Percentiles rank a stretch among this genome's conserved stretches.
Conservation (phyloP, 257 asterid genomes). For the Datura wrightii region DNA sequence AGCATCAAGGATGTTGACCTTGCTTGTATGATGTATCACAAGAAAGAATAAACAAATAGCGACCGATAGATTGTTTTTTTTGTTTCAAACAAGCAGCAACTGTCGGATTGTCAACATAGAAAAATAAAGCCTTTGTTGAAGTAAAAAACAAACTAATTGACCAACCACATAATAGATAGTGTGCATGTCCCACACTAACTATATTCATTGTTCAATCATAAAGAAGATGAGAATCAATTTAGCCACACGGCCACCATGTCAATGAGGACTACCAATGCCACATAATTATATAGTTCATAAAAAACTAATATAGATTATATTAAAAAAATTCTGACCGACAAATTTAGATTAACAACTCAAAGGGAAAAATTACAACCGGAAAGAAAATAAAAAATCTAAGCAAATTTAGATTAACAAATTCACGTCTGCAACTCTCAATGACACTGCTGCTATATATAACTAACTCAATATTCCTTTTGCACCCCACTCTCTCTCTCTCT, state of each 20-base stretch:
- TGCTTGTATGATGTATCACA: not conserved
- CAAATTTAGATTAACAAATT: too few species aligned
- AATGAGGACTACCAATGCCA: not conserved
- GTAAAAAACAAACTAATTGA: not conserved
- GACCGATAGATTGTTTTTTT: not conserved
- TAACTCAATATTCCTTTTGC: too few species aligned
- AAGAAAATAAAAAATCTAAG: too few species aligned
- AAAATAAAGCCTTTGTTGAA: not conserved
- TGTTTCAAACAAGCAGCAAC: not conserved
- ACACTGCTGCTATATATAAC: too few species aligned
- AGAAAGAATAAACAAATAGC: not conserved
- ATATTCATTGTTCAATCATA: slow-evolving; percentile 6
- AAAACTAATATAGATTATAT: not conserved
- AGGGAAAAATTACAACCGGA: too few species aligned
- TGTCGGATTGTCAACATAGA: not conserved
- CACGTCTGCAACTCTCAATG: too few species aligned
- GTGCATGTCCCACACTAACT: not conserved
- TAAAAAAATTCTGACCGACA: too few species aligned
- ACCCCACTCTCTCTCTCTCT: too few species aligned
- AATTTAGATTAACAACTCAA: too few species aligned
- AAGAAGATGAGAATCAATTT: slow-evolving; percentile 9
- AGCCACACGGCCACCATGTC: not conserved
- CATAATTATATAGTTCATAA: not conserved
- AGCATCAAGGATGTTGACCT: too few species aligned
- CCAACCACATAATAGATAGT: not conserved